Evolutionary conservation across 768 basidiomycete species (phyloP).

Genomic region (Pleurotus platypus): DNA sequence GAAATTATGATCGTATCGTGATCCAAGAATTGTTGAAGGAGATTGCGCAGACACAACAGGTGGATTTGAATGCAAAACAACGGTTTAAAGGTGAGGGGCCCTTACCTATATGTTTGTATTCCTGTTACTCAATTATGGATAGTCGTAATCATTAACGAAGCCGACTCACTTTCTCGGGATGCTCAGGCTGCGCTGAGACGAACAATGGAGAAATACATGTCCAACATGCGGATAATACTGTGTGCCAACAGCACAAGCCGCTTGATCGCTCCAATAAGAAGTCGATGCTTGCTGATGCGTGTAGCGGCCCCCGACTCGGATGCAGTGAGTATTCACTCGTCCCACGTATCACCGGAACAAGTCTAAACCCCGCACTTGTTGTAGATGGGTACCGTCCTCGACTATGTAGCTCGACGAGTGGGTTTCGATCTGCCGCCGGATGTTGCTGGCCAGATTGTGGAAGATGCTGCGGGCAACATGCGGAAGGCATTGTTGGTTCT

Average conservation of each 20-base stretch:
- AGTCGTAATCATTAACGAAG: constrained; percentile 98
- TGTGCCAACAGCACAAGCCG: constrained; percentile 95
- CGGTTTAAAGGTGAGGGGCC: constrained; percentile 83
- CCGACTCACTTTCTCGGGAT: constrained; percentile 90
- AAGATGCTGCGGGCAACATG: constrained; percentile 85
- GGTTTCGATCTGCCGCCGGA: constrained; percentile 79
- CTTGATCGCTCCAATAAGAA: constrained; percentile 95
- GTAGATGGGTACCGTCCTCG: constrained; percentile 79
- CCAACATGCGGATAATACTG: constrained; percentile 93
- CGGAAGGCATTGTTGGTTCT: constrained; percentile 93
- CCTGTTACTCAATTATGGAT: neutral
- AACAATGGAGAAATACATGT: constrained; percentile 99
- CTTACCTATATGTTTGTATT: neutral
- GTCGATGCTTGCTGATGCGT: constrained; percentile 89
- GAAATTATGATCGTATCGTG: constrained; percentile 90
- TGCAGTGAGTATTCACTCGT: constrained; percentile 49
- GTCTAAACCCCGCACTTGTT: neutral
- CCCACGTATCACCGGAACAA: neutral
- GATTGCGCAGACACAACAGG: constrained; percentile 98
- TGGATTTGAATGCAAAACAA: constrained; percentile 92
- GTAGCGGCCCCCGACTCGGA: constrained; percentile 81
- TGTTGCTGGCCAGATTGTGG: constrained; percentile 70
- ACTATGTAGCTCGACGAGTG: constrained; percentile 67
- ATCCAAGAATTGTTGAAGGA: constrained; percentile 97
- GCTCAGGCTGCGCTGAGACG: constrained; percentile 95